phyloP scores from a whole-genome alignment of 1,284 basidiomycete genomes.

The Cystobasidium pallidum region DNA sequence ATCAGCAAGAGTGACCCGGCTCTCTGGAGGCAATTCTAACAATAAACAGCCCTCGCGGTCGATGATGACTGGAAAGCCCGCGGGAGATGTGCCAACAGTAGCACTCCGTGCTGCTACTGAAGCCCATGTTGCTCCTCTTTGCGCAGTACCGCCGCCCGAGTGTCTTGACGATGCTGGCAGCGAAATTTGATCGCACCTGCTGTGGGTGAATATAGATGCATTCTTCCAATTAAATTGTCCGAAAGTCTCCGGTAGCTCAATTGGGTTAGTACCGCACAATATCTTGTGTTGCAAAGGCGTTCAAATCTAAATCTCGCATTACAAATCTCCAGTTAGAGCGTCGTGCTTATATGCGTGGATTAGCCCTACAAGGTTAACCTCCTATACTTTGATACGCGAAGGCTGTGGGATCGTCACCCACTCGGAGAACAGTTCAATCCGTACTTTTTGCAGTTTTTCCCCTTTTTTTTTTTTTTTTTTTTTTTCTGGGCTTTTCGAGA shows the following conservation, averaged over 20 bases:
- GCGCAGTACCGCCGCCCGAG: too few species aligned
- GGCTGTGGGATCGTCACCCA: slow-evolving; percentile 35
- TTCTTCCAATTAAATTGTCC: background rate
- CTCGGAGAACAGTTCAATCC: slow-evolving; percentile 10
- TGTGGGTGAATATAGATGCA: background rate
- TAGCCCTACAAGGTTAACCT: slow-evolving; percentile 13
- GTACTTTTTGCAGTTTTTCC: background rate
- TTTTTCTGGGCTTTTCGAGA: too few species aligned
- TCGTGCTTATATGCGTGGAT: slow-evolving; percentile 32
- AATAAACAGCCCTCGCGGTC: too few species aligned
- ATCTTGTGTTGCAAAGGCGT: background rate
- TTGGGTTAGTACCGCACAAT: slow-evolving; percentile 22
- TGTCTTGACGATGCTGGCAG: too few species aligned
- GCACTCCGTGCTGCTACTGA: too few species aligned
- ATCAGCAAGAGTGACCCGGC: too few species aligned
- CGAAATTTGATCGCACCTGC: background rate
- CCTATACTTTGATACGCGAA: slow-evolving; percentile 28
- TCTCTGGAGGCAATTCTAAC: too few species aligned
- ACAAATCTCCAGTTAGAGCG: slow-evolving; percentile 14
- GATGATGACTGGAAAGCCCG: too few species aligned
- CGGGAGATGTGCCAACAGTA: too few species aligned
- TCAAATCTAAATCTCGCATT: slow-evolving; percentile 11
- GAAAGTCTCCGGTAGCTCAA: slow-evolving; percentile 29
- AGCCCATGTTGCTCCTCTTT: too few species aligned
- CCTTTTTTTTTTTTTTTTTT: background rate